Conservation (phyloP, 495 filamentous ascomycete genomes). For the Neurospora sp. region DNA sequence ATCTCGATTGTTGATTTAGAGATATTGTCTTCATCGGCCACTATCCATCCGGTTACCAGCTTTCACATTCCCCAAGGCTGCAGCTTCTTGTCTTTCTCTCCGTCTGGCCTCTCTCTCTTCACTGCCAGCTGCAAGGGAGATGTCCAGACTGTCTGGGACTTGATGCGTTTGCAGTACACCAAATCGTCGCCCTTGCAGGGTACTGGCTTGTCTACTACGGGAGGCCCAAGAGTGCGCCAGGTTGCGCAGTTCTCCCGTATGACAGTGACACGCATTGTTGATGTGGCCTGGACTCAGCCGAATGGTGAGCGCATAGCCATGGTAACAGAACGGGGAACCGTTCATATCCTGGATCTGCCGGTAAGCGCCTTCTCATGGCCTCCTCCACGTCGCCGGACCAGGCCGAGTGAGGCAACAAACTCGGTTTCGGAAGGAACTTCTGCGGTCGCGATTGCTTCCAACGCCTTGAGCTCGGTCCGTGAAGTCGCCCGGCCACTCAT, state of each 20-base stretch:
- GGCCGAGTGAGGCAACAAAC: constrained; percentile 30
- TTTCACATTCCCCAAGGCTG: constrained; percentile 77
- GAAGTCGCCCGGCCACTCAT: constrained; percentile 41
- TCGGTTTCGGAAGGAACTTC: constrained; percentile 31
- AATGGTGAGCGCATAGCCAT: constrained; percentile 73
- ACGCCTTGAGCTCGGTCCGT: constrained; percentile 57
- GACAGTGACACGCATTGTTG: constrained; percentile 81
- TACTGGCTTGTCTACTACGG: constrained; percentile 17
- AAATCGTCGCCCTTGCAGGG: constrained; percentile 42
- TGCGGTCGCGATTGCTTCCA: constrained; percentile 45
- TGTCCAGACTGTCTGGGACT: constrained; percentile 84
- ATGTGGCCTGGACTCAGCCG: constrained; percentile 79
- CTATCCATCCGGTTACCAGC: constrained; percentile 57
- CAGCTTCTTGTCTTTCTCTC: constrained; percentile 84
- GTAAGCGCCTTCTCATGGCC: constrained; percentile 80
- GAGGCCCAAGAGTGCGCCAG: constrained; percentile 54
- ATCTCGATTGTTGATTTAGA: constrained; percentile 81
- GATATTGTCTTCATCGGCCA: constrained; percentile 37
- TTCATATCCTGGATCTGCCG: constrained; percentile 85
- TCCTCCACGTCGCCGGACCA: constrained; percentile 56
- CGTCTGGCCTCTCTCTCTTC: constrained; percentile 71
- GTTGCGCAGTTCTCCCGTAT: constrained; percentile 79
- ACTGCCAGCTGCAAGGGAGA: constrained; percentile 91
- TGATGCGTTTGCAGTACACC: constrained; percentile 60
- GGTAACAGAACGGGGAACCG: constrained; percentile 84